Evolutionary conservation across 345 rosid genomes (phyloP), one percentile per base, ranked within the genome.

Genomic region (Cardamine chenopodiifolia): DNA sequence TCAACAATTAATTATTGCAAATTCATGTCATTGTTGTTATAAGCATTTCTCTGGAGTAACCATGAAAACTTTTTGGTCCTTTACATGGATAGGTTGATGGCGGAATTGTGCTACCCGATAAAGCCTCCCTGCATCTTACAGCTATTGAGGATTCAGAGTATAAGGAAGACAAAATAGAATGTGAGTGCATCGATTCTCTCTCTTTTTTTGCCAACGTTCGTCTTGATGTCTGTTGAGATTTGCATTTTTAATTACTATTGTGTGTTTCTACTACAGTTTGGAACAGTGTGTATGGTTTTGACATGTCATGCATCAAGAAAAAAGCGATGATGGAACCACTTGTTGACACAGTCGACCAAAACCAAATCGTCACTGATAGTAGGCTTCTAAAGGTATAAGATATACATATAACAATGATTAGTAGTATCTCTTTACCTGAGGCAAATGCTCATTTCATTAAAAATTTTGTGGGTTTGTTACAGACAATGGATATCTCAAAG

Each of bases 261-360:
- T 49, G 32, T 66, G 5, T 66, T 42, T 59, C 73, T 39, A 14
- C 53, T 71, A 42, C 86, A 96, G 98, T 92, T 76, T 92, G 98
- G 99, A 86, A 90, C 79, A 85, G 78, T 68, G 98, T 96, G 39
- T 96, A 92, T 74, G 97, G 95, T 75, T 96, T 96, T 66, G 86
- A 96, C 82, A 96, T 92, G 99, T 88, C 89, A 80, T 92, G 99
- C 86, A 90, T 96, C 82, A 96, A 96, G 94, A 90, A 87, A 82
- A 92, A 88, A 78, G 98, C 97, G 17, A 87, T 96, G 83, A 85
- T 72, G 88, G 99, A 96, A 80, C 99, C 99, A 42, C 96, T 96
- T 50, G 99, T 96, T 35, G 99, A 96, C 76, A 90, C 93, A 14
- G 96, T 92, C 13, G 94, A 92, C 77, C 90, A 90, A 79, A 89